Evolutionary conservation across 495 filamentous ascomycete genomes (phyloP), one percentile per base, ranked within the genome.

Genomic region (Penicillium canescens): DNA sequence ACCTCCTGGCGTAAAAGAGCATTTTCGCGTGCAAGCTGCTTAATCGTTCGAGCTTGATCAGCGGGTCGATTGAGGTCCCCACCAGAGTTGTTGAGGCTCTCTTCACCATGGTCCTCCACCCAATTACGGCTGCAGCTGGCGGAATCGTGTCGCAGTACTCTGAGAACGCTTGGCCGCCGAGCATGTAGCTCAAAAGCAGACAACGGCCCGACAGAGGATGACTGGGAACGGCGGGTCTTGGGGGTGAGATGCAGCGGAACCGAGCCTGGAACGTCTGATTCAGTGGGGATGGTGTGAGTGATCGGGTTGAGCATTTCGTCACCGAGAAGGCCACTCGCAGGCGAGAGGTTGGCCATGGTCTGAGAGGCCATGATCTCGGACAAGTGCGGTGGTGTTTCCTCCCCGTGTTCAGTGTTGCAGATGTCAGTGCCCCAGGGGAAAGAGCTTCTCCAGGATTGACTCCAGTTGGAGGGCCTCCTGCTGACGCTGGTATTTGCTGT

Each of bases 171-270:
- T 37, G 90, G 90, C 39, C 91, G 83, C 11, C 91, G 94, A 2
- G 89, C 87, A 42, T 92, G 83, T 57, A 92, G 89, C 61, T 93
- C 86, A 35, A 91, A 74, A 39, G 83, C 85, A 18, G 87, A 81
- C 42, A 83, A 74, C 33, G 89, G 81, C 7, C 94, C 94, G 24
- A 96, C 92, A 2, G 93, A 97, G 68, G 97, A 98, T 5, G 94
- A 98, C 72, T 96, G 90, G 11, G 94, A 98, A 31, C 94, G 87
- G 61, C 95, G 95, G 2, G 89, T 93, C 63, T 96, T 94, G 9
- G 88, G 89, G 0, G 91, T 94, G 3, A 92, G 92, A 55, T 96
- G 89, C 12, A 97, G 75, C 3, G 92, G 92, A 54, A 96, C 96
- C 5, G 89, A 82, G 54, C 96, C 94, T 11, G 92, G 91, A 52